phyloP scores from a whole-genome alignment of 805 yeast genomes.

The Candida awuae region DNA sequence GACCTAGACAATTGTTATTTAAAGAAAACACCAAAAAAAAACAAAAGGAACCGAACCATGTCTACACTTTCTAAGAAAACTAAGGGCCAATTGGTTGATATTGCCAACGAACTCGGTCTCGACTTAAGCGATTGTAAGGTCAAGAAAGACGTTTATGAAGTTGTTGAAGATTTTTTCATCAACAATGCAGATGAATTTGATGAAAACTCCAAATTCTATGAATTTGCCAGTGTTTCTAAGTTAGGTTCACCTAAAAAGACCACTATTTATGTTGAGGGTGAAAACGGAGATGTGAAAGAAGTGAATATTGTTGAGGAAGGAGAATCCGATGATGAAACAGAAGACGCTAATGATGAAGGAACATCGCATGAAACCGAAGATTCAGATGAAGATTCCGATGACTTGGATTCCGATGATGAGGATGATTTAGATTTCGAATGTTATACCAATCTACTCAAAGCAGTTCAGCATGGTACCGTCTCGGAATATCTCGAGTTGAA shows the following conservation, averaged over 20 bases:
- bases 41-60: too few relatives aligned
- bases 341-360: slow-evolving; percentile 39
- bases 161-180: slow-evolving; percentile 17
- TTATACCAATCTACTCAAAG: slow-evolving; percentile 7
- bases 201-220: slow-evolving; percentile 23
- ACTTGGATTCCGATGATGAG: slow-evolving; percentile 35
- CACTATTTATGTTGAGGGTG: slow-evolving; percentile 12
- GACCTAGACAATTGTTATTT: too few relatives aligned
- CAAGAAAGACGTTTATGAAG: slow-evolving; percentile 24
- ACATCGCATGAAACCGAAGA: slow-evolving; percentile 32
- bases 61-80: slow-evolving; percentile 24
- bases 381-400: slow-evolving; percentile 35
- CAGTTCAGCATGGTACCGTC: slow-evolving; percentile 8
- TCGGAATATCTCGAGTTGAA: slow-evolving; percentile 19
- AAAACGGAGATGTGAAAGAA: slow-evolving; percentile 14
- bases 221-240: slow-evolving; percentile 17
- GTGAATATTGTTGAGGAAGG: slow-evolving; percentile 77
- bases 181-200: slow-evolving; percentile 19
- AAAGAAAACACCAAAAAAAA: neutral
- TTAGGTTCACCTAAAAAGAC: slow-evolving; percentile 12
- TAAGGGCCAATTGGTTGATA: slow-evolving; percentile 25
- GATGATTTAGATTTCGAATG: slow-evolving; percentile 12
- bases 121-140: slow-evolving; percentile 19
- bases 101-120: slow-evolving; percentile 25
- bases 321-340: slow-evolving; percentile 48